Percentiles rank a stretch among this genome's conserved stretches.
Evolutionary conservation across 1,284 basidiomycete species (phyloP).

Genomic region (Rhodotorula sp.): DNA sequence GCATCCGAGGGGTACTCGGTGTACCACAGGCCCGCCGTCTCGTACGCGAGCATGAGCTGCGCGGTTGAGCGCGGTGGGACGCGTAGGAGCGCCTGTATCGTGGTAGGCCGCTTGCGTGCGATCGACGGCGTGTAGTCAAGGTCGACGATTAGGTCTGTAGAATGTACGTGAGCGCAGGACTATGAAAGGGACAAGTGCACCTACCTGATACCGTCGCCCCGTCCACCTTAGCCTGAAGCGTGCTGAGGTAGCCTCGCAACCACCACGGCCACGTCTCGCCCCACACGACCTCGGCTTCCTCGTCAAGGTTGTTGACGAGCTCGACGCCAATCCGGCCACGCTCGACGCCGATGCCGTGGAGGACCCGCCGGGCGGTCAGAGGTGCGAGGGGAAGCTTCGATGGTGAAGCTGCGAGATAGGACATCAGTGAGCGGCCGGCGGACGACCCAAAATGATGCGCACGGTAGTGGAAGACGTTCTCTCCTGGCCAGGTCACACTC

Average conservation of each 20-base stretch:
- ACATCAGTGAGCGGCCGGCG: neutral
- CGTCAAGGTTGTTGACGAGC: conserved; percentile 65
- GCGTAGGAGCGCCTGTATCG: conserved; percentile 69
- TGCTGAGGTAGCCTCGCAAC: conserved; percentile 83
- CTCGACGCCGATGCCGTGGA: conserved; percentile 73
- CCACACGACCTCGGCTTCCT: conserved; percentile 65
- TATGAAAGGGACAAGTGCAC: neutral
- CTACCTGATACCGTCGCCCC: neutral
- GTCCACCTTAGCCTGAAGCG: conserved; percentile 58
- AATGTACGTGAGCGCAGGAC: neutral
- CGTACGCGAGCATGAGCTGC: conserved; percentile 70
- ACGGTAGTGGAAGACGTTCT: conserved; percentile 54
- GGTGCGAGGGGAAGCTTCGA: conserved; percentile 12
- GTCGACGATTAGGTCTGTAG: conserved; percentile 39
- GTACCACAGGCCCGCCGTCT: conserved; percentile 85
- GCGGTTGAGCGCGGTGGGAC: conserved; percentile 69
- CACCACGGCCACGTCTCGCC: conserved; percentile 94
- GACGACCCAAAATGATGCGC: conserved; percentile 25
- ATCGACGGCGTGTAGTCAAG: conserved; percentile 68
- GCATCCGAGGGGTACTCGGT: conserved; percentile 96
- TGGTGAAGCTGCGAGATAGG: neutral
- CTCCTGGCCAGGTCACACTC: conserved; percentile 53
- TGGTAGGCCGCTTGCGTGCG: conserved; percentile 68
- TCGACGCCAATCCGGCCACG: conserved; percentile 70
- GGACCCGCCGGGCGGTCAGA: conserved; percentile 58